phyloP scores from a whole-genome alignment of 2,329 filamentous ascomycete genomes.

The Colletotrichum sp. region DNA sequence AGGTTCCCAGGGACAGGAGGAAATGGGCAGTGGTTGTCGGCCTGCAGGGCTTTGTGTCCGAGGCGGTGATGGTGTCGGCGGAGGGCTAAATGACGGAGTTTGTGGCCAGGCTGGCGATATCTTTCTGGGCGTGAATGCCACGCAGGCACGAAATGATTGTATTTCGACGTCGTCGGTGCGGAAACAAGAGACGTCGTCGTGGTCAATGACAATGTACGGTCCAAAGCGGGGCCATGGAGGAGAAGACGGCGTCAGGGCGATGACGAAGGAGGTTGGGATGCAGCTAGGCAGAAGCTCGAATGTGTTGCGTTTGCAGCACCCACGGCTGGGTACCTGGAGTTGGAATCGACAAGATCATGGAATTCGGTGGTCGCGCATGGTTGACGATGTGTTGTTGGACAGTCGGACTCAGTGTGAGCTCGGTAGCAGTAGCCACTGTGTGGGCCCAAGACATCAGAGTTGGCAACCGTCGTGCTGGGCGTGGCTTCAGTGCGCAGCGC shows the following conservation, averaged over 20 bases:
- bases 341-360: too few species aligned
- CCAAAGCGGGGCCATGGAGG: background rate
- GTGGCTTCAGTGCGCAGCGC: too few species aligned
- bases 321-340: too few species aligned
- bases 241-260: background rate
- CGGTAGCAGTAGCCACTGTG: too few species aligned
- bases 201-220: background rate
- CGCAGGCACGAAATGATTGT: background rate
- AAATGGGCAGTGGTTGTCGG: background rate
- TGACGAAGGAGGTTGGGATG: background rate
- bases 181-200: background rate
- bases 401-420: too few species aligned
- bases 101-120: background rate
- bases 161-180: too few species aligned
- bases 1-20: background rate
- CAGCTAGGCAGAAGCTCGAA: too few species aligned
- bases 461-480: too few species aligned
- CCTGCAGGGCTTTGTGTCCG: background rate
- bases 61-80: background rate
- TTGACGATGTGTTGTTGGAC: too few species aligned
- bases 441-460: too few species aligned
- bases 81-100: background rate
- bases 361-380: too few species aligned
- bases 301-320: too few species aligned
- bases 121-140: background rate